phyloP scores from a whole-genome alignment of 192 early-diverging fungal species.

The Gaertneriomyces sp. region DNA sequence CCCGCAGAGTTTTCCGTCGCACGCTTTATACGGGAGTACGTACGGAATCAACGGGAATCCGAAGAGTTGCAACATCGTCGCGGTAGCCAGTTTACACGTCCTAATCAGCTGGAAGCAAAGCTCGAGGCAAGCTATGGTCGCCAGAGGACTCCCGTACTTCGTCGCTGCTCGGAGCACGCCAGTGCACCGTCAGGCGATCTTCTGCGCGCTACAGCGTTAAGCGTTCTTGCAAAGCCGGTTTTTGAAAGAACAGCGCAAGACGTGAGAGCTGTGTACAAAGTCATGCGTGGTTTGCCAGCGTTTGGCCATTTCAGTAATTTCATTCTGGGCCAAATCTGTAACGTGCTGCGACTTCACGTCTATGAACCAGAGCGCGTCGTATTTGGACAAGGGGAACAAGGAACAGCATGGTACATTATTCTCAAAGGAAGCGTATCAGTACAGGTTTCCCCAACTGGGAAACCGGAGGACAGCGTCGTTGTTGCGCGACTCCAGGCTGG shows the following conservation, averaged over 20 bases:
- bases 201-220: neutral
- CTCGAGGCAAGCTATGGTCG: neutral
- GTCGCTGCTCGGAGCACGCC: neutral
- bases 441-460: conserved; percentile 27
- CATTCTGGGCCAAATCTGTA: conserved; percentile 33
- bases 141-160: neutral
- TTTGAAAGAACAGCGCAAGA: conserved; percentile 34
- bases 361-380: conserved; percentile 34
- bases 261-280: conserved; percentile 15
- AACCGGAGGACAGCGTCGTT: conserved; percentile 30
- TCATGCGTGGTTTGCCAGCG: conserved; percentile 24
- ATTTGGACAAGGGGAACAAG: conserved; percentile 42
- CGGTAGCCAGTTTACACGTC: neutral
- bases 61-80: conserved; percentile 14
- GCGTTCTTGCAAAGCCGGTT: conserved; percentile 14
- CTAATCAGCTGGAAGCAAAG: neutral
- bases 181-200: neutral
- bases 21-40: conserved; percentile 17
- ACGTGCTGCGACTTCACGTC: conserved; percentile 26
- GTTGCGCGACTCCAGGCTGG: conserved; percentile 24
- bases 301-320: conserved; percentile 35
- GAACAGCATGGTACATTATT: conserved; percentile 49
- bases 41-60: neutral
- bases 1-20: conserved; percentile 8
- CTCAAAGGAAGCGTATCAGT: conserved; percentile 36